Conservation (phyloP, 1,139 yeast genomes). For the Debaryomyces subglobosus region DNA sequence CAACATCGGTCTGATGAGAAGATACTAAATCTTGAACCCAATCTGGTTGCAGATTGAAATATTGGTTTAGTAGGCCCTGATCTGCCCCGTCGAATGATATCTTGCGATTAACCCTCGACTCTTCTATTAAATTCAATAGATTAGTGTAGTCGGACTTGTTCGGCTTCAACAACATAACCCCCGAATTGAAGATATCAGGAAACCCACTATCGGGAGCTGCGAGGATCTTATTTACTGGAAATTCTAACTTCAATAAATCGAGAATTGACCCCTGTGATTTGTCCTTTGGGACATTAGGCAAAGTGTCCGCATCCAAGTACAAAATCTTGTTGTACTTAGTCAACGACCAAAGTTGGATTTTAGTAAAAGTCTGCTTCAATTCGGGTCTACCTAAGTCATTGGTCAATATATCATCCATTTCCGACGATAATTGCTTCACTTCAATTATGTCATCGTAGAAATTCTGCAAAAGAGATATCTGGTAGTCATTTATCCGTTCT, state of each 20-base stretch:
- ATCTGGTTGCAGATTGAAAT: conserved; percentile 56
- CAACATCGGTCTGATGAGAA: conserved; percentile 11
- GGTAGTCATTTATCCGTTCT: conserved; percentile 28
- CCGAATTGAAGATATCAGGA: conserved; percentile 95
- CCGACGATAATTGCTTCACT: conserved; percentile 31
- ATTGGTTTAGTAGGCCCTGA: conserved; percentile 88
- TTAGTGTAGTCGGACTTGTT: conserved; percentile 45
- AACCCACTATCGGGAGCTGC: conserved; percentile 96
- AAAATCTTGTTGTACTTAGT: conserved; percentile 57
- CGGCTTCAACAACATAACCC: conserved; percentile 75
- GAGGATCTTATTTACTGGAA: conserved; percentile 44
- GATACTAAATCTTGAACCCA: conserved; percentile 35
- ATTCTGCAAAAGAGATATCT: conserved; percentile 28
- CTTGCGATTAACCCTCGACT: conserved; percentile 22
- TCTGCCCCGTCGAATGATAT: conserved; percentile 91
- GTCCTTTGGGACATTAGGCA: conserved; percentile 52
- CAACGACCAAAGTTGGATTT: conserved; percentile 72
- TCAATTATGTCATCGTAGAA: conserved; percentile 38
- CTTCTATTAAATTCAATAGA: conserved; percentile 40
- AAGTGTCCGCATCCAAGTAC: conserved; percentile 82
- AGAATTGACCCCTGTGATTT: conserved; percentile 43
- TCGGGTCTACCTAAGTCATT: conserved; percentile 69
- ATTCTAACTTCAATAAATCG: conserved; percentile 34
- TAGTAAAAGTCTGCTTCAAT: conserved; percentile 69
- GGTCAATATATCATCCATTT: conserved; percentile 27